phyloP scores from a whole-genome alignment of 768 basidiomycete genomes.

The Rhodotorula sphaerocarpa region DNA sequence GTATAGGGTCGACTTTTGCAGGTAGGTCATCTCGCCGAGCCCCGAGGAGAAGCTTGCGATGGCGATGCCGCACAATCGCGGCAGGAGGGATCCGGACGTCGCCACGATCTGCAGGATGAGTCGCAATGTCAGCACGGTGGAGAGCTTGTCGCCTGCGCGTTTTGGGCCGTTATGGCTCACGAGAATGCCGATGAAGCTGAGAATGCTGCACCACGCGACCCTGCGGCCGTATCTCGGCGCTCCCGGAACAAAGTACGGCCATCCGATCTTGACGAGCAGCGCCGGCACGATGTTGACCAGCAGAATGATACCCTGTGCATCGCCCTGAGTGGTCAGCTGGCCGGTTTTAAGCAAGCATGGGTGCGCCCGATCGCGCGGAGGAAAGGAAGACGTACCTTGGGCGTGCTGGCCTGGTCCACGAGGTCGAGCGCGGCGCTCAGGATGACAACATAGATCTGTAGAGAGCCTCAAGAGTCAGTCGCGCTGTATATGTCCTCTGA shows the following conservation, averaged over 20 bases:
- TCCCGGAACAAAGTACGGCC: constrained; percentile 77
- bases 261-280: constrained; percentile 74
- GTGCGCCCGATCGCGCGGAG: too few relatives aligned
- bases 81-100: constrained; percentile 55
- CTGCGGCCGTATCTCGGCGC: constrained; percentile 70
- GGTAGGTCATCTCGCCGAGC: constrained; percentile 85
- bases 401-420: constrained; percentile 52
- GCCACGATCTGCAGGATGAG: constrained; percentile 59
- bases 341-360: too few relatives aligned
- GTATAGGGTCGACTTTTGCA: constrained; percentile 55
- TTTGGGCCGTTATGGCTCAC: constrained; percentile 51
- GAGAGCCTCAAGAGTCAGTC: too few relatives aligned
- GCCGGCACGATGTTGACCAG: constrained; percentile 93
- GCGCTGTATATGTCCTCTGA: too few relatives aligned
- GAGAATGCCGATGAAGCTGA: constrained; percentile 78
- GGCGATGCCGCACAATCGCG: constrained; percentile 69
- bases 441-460: constrained; percentile 75
- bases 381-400: constrained; percentile 51
- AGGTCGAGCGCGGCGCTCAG: constrained; percentile 91
- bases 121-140: background rate
- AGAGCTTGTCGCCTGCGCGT: too few relatives aligned
- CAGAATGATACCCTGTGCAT: constrained; percentile 62
- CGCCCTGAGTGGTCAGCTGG: too few relatives aligned
- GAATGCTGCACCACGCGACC: constrained; percentile 61
- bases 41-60: constrained; percentile 84